Percentiles rank a stretch among this genome's conserved stretches.
Conservation (phyloP, 495 filamentous ascomycete genomes). For the Penicillium paradoxum region DNA sequence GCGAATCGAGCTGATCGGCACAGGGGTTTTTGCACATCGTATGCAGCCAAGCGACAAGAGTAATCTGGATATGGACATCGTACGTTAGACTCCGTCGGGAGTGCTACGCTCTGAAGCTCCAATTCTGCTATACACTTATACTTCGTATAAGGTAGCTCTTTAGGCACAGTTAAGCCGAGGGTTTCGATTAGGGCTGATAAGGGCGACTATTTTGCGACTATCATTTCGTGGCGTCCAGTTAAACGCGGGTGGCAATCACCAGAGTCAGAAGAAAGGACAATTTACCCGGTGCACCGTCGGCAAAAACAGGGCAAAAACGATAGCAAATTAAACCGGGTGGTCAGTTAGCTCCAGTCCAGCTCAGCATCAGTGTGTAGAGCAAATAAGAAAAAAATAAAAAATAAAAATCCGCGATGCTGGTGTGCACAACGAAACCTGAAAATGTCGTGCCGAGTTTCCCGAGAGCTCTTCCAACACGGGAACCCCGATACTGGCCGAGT, state of each 20-base stretch:
- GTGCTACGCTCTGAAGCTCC: too few relatives aligned
- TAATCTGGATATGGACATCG: too few relatives aligned
- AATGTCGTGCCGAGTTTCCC: conserved; percentile 9
- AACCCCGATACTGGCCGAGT: conserved; percentile 11
- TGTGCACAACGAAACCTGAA: too few relatives aligned
- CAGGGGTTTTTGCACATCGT: conserved; percentile 10
- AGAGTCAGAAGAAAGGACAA: neutral
- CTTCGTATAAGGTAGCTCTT: too few relatives aligned
- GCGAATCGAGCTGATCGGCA: conserved; percentile 11
- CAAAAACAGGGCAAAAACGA: neutral
- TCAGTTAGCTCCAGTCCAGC: too few relatives aligned
- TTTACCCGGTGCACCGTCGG: neutral
- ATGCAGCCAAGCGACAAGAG: conserved; percentile 18
- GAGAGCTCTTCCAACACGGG: conserved; percentile 9
- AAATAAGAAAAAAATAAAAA: too few relatives aligned
- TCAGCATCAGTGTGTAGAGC: too few relatives aligned
- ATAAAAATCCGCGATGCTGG: too few relatives aligned
- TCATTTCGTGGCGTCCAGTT: neutral
- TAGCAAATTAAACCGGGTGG: too few relatives aligned
- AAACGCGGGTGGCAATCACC: neutral
- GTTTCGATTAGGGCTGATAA: neutral
- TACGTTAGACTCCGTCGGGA: too few relatives aligned
- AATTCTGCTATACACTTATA: too few relatives aligned
- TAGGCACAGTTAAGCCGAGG: neutral
- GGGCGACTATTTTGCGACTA: neutral